These are phyloP conservation scores for Fistulinella prunicolor DNA, from an alignment of 768 basidiomycete genomes.

Conservation along the genomic window DNA sequence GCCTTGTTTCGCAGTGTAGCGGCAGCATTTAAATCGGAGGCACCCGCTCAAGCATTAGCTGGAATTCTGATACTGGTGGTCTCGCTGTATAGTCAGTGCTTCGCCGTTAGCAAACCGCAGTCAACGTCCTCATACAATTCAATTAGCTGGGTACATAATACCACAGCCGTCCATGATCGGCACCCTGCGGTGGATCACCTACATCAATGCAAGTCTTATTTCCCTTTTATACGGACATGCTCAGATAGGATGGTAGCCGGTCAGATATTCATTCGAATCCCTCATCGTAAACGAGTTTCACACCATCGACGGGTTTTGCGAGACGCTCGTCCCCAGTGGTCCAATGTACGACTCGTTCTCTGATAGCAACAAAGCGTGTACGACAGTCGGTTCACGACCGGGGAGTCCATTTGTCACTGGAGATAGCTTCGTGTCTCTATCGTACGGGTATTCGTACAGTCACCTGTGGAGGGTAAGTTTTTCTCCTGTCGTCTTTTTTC, in stretches of 20 bases:
- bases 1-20: constrained; percentile 71
- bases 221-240: constrained; percentile 31
- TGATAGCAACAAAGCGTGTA: constrained; percentile 71
- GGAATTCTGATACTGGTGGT: constrained; percentile 51
- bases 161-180: constrained; percentile 65
- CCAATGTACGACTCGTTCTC: constrained; percentile 56
- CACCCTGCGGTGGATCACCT: constrained; percentile 65
- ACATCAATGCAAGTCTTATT: constrained; percentile 47
- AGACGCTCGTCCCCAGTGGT: constrained; percentile 58
- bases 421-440: constrained; percentile 48
- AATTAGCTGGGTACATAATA: constrained; percentile 49
- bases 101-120: background rate
- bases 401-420: constrained; percentile 66
- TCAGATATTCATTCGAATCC: constrained; percentile 66
- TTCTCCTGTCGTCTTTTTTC: background rate
- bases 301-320: constrained; percentile 58
- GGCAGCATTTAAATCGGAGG: constrained; percentile 54
- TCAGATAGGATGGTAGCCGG: constrained; percentile 33
- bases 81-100: constrained; percentile 43
- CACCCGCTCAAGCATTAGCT: constrained; percentile 60
- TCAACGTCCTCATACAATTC: background rate
- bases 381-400: constrained; percentile 59
- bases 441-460: constrained; percentile 39
- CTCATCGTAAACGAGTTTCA: constrained; percentile 82
- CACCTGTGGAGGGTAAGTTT: constrained; percentile 48